Evolutionary conservation across 148 eudicot species (phyloP), one percentile per base, ranked within the genome.

Genomic region (Arbutus unedo): DNA sequence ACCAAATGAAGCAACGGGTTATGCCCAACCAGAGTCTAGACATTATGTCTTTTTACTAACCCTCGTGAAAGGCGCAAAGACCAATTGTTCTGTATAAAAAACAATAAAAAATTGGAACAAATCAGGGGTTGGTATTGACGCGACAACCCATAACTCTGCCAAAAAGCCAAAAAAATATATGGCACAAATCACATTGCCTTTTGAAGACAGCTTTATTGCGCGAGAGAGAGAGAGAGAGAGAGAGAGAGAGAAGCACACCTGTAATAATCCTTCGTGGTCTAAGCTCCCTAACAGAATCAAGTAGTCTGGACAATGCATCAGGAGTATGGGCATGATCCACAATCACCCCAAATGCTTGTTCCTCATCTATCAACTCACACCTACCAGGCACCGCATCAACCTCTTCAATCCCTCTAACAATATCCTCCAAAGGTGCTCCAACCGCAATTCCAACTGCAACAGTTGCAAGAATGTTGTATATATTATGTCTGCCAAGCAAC

Each of bases 341-440:
- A 79, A 97, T 87, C 78, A 97, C 99, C 82, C 99, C 99, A 86
- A 89, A 97, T 71, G 99, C 94, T 84, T 97, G 99, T 87, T 94
- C 99, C 87, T 97, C 98, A 81, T 97, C 99, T 78, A 97, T 93
- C 86, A 97, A 90, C 87, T 97, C 99, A 87, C 98, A 97, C 82
- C 98, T 89, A 53, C 99, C 99, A 47, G 99, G 99, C 81, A 97
- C 97, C 1, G 94, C 93, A 83, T 97, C 99, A 77, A 97, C 96
- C 86, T 97, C 99, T 89, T 97, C 99, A 81, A 97, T 88, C 80
- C 99, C 99, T 89, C 96, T 93, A 57, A 97, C 99, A 81, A 97
- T 97, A 77, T 97, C 99, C 83, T 94, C 97, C 88, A 97, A 90
- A 1, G 98, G 98, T n/a, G 97, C 98, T 67, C 96, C 98, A 74